phyloP scores from a whole-genome alignment of 2,329 filamentous ascomycete genomes.

The Xylariaceae sp. region DNA sequence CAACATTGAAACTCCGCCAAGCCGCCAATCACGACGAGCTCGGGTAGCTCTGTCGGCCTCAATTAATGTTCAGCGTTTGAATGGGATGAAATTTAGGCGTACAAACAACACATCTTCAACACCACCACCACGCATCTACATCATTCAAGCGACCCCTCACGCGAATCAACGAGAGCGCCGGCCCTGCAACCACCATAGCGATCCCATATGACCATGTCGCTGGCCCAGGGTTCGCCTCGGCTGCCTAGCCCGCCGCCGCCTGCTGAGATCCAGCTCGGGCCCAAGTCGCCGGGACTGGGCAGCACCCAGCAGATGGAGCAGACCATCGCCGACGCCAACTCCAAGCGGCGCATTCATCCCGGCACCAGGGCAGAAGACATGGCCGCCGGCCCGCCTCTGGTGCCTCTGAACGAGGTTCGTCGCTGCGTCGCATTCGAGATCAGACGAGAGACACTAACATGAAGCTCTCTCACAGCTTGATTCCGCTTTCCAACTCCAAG shows the following conservation, averaged over 20 bases:
- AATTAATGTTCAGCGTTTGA: too few species aligned
- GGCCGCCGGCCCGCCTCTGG: conserved; percentile 83
- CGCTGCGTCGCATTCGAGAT: not conserved
- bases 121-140: not conserved
- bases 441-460: conserved; percentile 15
- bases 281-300: conserved; percentile 61
- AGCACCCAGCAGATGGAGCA: conserved; percentile 60
- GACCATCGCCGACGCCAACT: conserved; percentile 66
- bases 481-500: conserved; percentile 94
- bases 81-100: too few species aligned
- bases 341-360: conserved; percentile 81
- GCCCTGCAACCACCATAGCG: not conserved
- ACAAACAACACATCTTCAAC: not conserved
- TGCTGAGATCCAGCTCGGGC: conserved; percentile 87
- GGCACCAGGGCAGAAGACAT: conserved; percentile 92
- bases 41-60: too few species aligned
- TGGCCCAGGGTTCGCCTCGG: conserved; percentile 78
- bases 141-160: too few species aligned
- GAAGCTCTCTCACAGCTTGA: conserved; percentile 64
- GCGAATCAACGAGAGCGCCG: not conserved
- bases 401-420: conserved; percentile 78
- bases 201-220: conserved; percentile 44
- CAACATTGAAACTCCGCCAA: not conserved
- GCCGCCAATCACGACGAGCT: not conserved
- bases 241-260: conserved; percentile 93